Evolutionary conservation across 768 basidiomycete species (phyloP).

Genomic region (Tricholoma flavovirens): DNA sequence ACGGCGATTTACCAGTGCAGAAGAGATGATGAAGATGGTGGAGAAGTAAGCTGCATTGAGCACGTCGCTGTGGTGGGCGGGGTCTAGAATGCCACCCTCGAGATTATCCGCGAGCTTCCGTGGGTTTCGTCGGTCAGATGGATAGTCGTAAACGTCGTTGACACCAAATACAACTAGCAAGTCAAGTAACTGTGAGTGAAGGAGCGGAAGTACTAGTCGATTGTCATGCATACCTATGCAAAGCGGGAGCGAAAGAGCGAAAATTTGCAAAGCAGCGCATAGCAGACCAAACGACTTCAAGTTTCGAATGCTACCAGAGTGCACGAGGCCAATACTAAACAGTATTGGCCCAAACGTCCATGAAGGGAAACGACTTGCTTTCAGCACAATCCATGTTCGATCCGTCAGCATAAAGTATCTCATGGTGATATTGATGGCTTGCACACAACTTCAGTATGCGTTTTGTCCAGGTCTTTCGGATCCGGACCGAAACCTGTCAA

Average conservation of each 20-base stretch:
- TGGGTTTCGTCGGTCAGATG: constrained; percentile 13
- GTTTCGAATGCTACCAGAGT: neutral
- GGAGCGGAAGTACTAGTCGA: neutral
- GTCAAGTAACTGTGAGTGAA: neutral
- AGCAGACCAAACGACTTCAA: neutral
- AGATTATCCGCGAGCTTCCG: constrained; percentile 8
- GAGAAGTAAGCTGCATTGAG: constrained; percentile 10
- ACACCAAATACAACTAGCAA: constrained; percentile 13
- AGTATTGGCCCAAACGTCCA: neutral
- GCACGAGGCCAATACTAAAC: neutral
- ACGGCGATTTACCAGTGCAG: constrained; percentile 4
- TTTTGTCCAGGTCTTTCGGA: neutral
- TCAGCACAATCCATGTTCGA: neutral
- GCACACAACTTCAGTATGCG: neutral
- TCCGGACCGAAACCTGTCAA: neutral
- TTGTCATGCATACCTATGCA: neutral
- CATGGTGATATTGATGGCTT: neutral
- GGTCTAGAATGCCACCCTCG: constrained; percentile 8
- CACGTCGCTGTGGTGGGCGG: constrained; percentile 8
- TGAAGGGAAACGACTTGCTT: neutral
- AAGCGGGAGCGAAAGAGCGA: neutral
- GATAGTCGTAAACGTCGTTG: constrained; percentile 13
- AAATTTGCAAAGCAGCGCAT: neutral
- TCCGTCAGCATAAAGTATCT: neutral
- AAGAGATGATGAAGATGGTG: constrained; percentile 7